Evolutionary conservation across 2,329 filamentous ascomycete species (phyloP).

Genomic region (Gliomastix tumulicola): DNA sequence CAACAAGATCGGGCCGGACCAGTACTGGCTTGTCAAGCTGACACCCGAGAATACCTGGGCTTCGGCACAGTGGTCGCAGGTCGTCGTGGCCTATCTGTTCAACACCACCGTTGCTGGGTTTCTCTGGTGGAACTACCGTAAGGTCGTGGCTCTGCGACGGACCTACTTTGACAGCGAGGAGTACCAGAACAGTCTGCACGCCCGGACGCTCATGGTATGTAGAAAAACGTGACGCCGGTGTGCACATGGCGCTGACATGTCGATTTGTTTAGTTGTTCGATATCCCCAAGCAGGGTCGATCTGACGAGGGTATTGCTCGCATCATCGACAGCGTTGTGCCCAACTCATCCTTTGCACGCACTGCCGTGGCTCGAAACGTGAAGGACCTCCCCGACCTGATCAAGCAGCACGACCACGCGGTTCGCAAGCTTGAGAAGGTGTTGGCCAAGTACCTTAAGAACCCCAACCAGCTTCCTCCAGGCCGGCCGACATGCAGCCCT

Average conservation of each 20-base stretch:
- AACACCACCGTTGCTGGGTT: slow-evolving; percentile 72
- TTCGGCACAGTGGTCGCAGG: slow-evolving; percentile 49
- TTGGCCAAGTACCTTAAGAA: slow-evolving; percentile 88
- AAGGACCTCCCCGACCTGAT: slow-evolving; percentile 84
- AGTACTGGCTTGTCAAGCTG: slow-evolving; percentile 47
- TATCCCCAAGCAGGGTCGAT: slow-evolving; percentile 67
- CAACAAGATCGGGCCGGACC: slow-evolving; percentile 12
- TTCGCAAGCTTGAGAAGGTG: slow-evolving; percentile 75
- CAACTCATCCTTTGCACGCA: slow-evolving; percentile 70
- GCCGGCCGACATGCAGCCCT: slow-evolving; percentile 71
- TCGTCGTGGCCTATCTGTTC: slow-evolving; percentile 56
- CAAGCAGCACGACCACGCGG: slow-evolving; percentile 71
- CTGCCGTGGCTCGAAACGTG: slow-evolving; percentile 83
- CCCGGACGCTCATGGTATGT: slow-evolving; percentile 59
- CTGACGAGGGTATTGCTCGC: slow-evolving; percentile 80
- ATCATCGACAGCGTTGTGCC: slow-evolving; percentile 77
- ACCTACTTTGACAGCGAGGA: slow-evolving; percentile 79
- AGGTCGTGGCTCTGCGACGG: slow-evolving; percentile 63
- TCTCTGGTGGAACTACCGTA: slow-evolving; percentile 85
- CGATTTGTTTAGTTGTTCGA: slow-evolving; percentile 59
- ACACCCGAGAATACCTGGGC: slow-evolving; percentile 51
- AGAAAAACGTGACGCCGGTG: too few species aligned
- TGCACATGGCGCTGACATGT: background rate
- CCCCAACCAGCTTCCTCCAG: slow-evolving; percentile 69
- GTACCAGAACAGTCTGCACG: slow-evolving; percentile 82